Conservation (phyloP, 352 stramenopile species). For the Hyaloperonospora brassicae region DNA sequence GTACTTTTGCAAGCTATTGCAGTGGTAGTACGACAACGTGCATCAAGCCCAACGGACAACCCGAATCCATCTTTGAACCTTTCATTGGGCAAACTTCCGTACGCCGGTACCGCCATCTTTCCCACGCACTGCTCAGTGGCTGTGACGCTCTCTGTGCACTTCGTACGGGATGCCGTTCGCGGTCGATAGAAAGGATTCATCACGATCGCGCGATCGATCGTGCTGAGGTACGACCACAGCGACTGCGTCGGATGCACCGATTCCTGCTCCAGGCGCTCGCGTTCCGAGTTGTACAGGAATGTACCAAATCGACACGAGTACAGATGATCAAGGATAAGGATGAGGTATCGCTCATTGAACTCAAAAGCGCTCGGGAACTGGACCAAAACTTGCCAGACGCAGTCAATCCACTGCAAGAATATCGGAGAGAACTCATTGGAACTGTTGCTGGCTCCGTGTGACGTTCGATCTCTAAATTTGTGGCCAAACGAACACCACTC, state of each 20-base stretch:
- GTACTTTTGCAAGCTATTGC: conserved; percentile 28
- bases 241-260: conserved; percentile 47
- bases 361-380: conserved; percentile 80
- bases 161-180: conserved; percentile 33
- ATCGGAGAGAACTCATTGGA: conserved; percentile 93
- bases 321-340: conserved; percentile 73
- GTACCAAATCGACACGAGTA: conserved; percentile 85
- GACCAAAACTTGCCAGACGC: conserved; percentile 69
- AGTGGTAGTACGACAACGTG: conserved; percentile 11
- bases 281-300: conserved; percentile 94
- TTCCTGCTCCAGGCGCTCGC: conserved; percentile 48
- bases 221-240: conserved; percentile 70
- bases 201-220: conserved; percentile 51
- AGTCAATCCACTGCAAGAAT: conserved; percentile 90
- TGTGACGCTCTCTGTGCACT: conserved; percentile 47
- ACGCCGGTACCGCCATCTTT: conserved; percentile 6
- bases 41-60: conserved; percentile 25
- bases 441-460: conserved; percentile 39
- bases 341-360: conserved; percentile 81
- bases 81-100: conserved; percentile 12
- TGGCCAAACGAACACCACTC: conserved; percentile 87
- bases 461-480: conserved; percentile 77
- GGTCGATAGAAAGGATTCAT: conserved; percentile 69
- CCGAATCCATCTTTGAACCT: conserved; percentile 12
- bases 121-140: conserved; percentile 56